Evolutionary conservation across 1,284 basidiomycete species (phyloP), one percentile per base, ranked within the genome.

Genomic region (Ustilago trichophora): DNA sequence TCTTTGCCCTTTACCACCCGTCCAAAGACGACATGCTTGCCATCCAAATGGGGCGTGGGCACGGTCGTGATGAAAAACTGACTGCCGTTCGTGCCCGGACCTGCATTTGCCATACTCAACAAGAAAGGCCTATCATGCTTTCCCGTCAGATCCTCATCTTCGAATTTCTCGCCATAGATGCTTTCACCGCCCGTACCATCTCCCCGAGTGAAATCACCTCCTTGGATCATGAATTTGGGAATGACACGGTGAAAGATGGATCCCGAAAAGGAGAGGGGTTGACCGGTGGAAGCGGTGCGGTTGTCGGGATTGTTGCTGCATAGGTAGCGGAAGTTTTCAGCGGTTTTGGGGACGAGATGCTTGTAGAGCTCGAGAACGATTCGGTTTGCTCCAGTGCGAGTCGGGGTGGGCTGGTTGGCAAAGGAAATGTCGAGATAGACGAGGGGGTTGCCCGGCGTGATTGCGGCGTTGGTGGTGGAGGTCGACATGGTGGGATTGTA

Each of bases 251-350:
- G 76, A 43, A 80, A 78, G 22, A 48, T 41, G 32, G 66, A 71
- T 18, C 88, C 88, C 82, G 91, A 91, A 86, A 93, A 96, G 82
- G 89, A 89, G 4, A 95, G 85, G 4, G 89, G 88, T 12, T 86
- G 83, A 40, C 88, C 86, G 0, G 88, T 86, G 26, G 85, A 79
- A 2, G 84, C 82, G 0, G 89, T 90, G 1, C 88, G 76, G 13
- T 92, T 91, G 76, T 88, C 89, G 80, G 93, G 90, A 12, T n/a
- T n/a, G n/a, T 92, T 93, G 0, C 92, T 94, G 80, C 91, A 93
- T 55, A 96, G 84, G 10, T 89, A 89, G 41, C 92, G 88, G 80
- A 96, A 96, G 83, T 95, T 95, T 84, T 94, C 93, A 49, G 85
- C 86, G 6, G 92, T 92, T 82, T 89, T 90, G 8, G 93, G 93